phyloP scores from a whole-genome alignment of 257 asterid genomes.

The Solanum appendiculatum region DNA sequence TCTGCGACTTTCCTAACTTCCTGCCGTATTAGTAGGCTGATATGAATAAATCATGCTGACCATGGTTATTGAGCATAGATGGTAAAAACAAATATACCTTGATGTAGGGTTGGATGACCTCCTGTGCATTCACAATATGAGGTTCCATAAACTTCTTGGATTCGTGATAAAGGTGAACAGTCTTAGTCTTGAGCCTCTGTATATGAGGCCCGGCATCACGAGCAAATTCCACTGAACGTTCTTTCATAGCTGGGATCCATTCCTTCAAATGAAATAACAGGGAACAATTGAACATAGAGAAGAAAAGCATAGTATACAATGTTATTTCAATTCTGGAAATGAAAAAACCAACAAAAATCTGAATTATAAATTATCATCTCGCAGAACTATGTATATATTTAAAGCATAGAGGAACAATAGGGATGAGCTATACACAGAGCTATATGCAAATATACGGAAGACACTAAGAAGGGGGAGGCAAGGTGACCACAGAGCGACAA shows the following conservation, averaged over 20 bases:
- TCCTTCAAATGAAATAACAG: constrained; percentile 8
- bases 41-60: not conserved
- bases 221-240: constrained; percentile 3
- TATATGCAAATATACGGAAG: not conserved
- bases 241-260: constrained; percentile 31
- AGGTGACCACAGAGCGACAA: not conserved
- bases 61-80: not conserved
- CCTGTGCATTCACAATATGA: constrained; percentile 10
- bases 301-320: not conserved
- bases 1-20: constrained; percentile 19
- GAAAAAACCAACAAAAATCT: not conserved
- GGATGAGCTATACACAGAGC: no score
- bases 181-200: constrained; percentile 15
- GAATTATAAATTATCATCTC: not conserved
- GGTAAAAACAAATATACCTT: constrained; percentile 14
- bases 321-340: not conserved
- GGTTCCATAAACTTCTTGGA: constrained; percentile 14
- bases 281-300: not conserved
- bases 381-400: not conserved
- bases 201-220: constrained; percentile 10
- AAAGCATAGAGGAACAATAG: not conserved
- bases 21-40: constrained; percentile 14
- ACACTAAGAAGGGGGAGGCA: not conserved
- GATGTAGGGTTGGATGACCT: constrained; percentile 16
- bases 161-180: constrained; percentile 12